Percentiles rank a stretch among this genome's conserved stretches.
These are phyloP conservation scores for Ophiobolus disseminans DNA, from an alignment of 2,329 filamentous ascomycete genomes.

Conservation along the genomic window DNA sequence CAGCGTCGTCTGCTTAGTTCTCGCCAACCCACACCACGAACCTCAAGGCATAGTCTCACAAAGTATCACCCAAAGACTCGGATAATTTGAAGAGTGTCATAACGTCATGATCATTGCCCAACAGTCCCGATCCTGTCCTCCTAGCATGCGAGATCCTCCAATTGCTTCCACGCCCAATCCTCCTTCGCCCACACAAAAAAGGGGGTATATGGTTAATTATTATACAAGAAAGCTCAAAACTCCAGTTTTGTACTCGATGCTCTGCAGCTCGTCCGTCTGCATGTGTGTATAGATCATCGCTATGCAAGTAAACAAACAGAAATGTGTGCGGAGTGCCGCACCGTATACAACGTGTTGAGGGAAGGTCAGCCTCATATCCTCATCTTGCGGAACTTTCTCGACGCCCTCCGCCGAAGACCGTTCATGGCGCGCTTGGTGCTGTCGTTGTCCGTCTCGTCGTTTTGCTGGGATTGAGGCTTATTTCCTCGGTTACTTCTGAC, in stretches of 20 bases:
- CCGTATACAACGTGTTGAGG: not conserved
- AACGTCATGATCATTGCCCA: slow-evolving; percentile 25
- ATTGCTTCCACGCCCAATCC: not conserved
- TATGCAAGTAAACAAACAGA: not conserved
- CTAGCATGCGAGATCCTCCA: not conserved
- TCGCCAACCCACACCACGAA: too few relatives aligned
- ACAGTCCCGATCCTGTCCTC: slow-evolving; percentile 5
- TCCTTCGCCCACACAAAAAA: slow-evolving; percentile 18
- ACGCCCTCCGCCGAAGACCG: slow-evolving; percentile 32
- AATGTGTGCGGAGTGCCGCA: slow-evolving; percentile 1
- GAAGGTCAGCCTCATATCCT: slow-evolving; percentile 13
- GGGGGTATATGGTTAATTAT: slow-evolving; percentile 30
- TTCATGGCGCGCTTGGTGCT: slow-evolving; percentile 26
- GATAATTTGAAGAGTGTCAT: slow-evolving; percentile 14
- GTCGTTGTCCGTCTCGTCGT: slow-evolving; percentile 31
- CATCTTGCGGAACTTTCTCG: slow-evolving; percentile 33
- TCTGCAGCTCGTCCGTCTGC: slow-evolving; percentile 1
- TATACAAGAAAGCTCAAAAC: slow-evolving; percentile 21
- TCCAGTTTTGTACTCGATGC: slow-evolving; percentile 8
- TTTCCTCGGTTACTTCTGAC: slow-evolving; percentile 23
- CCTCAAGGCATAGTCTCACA: too few relatives aligned
- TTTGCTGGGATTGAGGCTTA: slow-evolving; percentile 5
- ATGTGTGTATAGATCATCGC: not conserved
- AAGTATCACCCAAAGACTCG: too few relatives aligned
- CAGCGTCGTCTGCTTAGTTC: too few relatives aligned